These are phyloP conservation scores for Purshia tridentata DNA, from an alignment of 306 rosid species.

Conservation along the genomic window DNA sequence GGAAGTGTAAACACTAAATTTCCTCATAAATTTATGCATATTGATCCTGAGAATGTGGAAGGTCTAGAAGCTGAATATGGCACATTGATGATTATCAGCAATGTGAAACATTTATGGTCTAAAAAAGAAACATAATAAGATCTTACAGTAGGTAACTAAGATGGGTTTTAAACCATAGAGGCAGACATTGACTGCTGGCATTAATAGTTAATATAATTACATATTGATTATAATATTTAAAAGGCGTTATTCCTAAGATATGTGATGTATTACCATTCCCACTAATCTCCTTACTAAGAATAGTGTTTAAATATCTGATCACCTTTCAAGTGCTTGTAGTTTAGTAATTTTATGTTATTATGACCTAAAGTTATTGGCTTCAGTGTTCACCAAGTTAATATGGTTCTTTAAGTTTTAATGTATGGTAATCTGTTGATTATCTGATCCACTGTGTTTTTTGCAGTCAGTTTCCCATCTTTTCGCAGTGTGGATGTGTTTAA, in stretches of 20 bases:
- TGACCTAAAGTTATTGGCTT: neutral
- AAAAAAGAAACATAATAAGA: too few relatives aligned
- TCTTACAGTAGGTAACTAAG: too few relatives aligned
- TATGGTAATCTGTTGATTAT: neutral
- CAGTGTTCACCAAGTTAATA: neutral
- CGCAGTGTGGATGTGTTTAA: constrained; percentile 5
- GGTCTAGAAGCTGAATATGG: constrained; percentile 1
- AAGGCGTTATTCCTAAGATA: neutral
- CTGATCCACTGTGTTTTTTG: neutral
- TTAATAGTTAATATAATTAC: neutral
- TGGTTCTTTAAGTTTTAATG: neutral
- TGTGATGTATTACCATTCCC: neutral
- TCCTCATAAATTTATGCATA: neutral
- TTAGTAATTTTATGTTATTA: neutral
- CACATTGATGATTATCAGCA: neutral
- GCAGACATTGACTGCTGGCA: neutral
- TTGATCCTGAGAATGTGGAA: neutral
- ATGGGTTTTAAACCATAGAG: neutral
- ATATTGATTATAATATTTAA: neutral
- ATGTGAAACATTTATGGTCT: too few relatives aligned
- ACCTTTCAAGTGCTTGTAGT: neutral
- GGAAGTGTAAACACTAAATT: neutral
- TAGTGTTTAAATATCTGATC: neutral
- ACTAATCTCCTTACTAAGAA: neutral
- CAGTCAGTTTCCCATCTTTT: constrained; percentile 8